Base-by-base conservation (phyloP, 352 stramenopile genomes). In the Phytophthora brassicae region DNA sequence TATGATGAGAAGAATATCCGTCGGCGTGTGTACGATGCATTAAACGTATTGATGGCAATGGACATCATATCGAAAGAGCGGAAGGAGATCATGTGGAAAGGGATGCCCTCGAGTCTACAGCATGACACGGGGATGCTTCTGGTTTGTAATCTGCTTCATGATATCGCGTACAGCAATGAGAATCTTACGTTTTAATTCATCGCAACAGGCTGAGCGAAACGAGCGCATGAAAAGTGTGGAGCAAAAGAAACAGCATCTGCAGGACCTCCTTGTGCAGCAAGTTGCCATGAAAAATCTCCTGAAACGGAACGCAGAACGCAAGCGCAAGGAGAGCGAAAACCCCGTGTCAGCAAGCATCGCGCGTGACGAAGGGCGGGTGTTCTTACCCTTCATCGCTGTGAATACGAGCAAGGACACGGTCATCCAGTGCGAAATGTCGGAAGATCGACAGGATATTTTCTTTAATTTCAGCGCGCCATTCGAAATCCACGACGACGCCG, bases 41-140 rank as follows among this genome's bases (percentile, higher is more conserved):
- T 99, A 13, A 99, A 99, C 68, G 96, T 99, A 14, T 74, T 99
- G 22, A 98, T 98, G 92, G 96, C 96, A 12, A 98, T 99, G 92
- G 95, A 99, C 45, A 99, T 99, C 50, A 99, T 99, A 52, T 93
- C 84, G 24, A 99, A 99, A 72, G 94, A 99, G 56, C 96, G 96
- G 20, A 97, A 98, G 61, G 86, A 97, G 53, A 98, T 94, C 62
- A 75, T 77, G 35, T 97, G 83, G 85, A 94, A 84, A 66, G 88
- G 81, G 6, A 72, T 95, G 31, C 84, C 82, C 16, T 86, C 79
- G 33, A 93, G 88, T 70, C 59, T 90, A 23, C 77, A 95, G 50
- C 81, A 96, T 41, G 88, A 98, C 53, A 78, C 95, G 6, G 84
- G 97, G 44, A 81, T 89, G 66, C 74, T 97, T 31, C 66, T 90